Conservation (phyloP, 2,329 filamentous ascomycete genomes). For the Daldinia sp. region DNA sequence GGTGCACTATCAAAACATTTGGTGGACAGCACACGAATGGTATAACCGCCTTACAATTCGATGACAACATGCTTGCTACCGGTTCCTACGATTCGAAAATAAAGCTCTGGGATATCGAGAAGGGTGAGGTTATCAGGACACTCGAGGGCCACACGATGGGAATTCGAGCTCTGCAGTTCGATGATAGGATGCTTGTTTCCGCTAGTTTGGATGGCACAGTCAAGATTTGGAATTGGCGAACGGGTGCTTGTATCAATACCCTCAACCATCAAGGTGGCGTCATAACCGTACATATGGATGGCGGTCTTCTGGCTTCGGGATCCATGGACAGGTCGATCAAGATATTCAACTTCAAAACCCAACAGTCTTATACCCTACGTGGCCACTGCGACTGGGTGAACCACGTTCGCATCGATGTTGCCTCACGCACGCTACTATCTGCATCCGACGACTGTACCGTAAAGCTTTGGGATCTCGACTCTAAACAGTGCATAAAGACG, state of each 20-base stretch:
- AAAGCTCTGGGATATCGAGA: constrained; percentile 95
- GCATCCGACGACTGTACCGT: constrained; percentile 93
- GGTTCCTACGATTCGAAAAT: constrained; percentile 95
- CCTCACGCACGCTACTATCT: constrained; percentile 86
- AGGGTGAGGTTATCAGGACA: constrained; percentile 84
- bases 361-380: constrained; percentile 78
- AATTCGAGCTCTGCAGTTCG: constrained; percentile 90
- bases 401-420: constrained; percentile 84
- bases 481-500: constrained; percentile 75
- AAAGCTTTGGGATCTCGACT: constrained; percentile 92
- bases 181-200: constrained; percentile 88
- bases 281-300: constrained; percentile 86
- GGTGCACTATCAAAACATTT: constrained; percentile 84
- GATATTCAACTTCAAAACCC: constrained; percentile 90
- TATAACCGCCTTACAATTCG: constrained; percentile 73
- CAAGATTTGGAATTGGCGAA: constrained; percentile 97
- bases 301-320: constrained; percentile 83
- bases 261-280: constrained; percentile 83
- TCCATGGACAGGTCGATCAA: constrained; percentile 90
- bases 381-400: constrained; percentile 97
- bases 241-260: constrained; percentile 84
- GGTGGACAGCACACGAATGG: constrained; percentile 85
- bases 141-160: constrained; percentile 82
- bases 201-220: constrained; percentile 88
- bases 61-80: constrained; percentile 89